Evolutionary conservation across 2,329 filamentous ascomycete species (phyloP).

Genomic region (Corinectria fuckeliana): DNA sequence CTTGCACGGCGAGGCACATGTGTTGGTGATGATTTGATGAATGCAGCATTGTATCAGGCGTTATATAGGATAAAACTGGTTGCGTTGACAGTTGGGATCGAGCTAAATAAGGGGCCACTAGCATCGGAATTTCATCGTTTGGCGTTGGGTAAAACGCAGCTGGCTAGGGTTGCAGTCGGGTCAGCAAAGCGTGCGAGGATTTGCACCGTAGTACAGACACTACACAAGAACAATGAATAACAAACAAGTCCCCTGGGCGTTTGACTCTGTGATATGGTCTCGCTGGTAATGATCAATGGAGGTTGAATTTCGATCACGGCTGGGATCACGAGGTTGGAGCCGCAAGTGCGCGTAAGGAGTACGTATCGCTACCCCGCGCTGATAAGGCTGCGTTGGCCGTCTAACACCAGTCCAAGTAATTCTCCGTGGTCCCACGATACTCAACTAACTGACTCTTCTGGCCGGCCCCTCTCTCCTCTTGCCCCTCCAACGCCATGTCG

Average conservation of each 20-base stretch:
- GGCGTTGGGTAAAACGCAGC: conserved; percentile 32
- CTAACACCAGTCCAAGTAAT: conserved; percentile 20
- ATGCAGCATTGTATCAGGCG: conserved; percentile 37
- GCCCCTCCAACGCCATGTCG: conserved; percentile 16
- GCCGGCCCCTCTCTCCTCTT: conserved; percentile 11
- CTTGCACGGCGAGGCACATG: conserved; percentile 25
- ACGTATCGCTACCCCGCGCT: conserved; percentile 35
- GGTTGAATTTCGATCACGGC: conserved; percentile 24
- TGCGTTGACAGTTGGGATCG: conserved; percentile 18
- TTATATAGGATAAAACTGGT: conserved; percentile 32
- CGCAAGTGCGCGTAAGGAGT: conserved; percentile 17
- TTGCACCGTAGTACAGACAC: conserved; percentile 23
- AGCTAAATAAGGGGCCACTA: conserved; percentile 9
- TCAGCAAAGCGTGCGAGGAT: conserved; percentile 18
- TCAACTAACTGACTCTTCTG: conserved; percentile 19
- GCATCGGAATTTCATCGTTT: conserved; percentile 25
- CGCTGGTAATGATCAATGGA: conserved; percentile 18
- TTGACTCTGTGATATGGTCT: conserved; percentile 6
- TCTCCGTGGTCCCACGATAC: neutral
- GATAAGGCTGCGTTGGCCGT: conserved; percentile 10
- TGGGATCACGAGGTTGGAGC: conserved; percentile 33
- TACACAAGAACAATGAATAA: conserved; percentile 19
- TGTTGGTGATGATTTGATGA: conserved; percentile 39
- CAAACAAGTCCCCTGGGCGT: neutral
- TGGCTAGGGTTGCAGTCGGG: conserved; percentile 21